Base-by-base conservation (phyloP, 441 rosid genomes). In the Mallotus japonicus region DNA sequence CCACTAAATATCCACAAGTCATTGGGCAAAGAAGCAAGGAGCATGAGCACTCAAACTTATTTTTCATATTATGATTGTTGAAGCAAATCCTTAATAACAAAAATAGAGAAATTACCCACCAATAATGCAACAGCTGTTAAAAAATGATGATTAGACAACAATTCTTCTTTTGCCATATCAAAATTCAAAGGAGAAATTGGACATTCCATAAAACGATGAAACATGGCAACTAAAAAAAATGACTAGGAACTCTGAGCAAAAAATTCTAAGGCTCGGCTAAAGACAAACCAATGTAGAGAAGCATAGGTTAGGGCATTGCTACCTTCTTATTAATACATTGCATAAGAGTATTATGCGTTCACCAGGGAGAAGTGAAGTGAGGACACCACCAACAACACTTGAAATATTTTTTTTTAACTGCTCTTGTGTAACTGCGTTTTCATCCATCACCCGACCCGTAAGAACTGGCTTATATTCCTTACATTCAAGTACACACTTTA, bases 361-460 rank as follows among this genome's bases (percentile, higher is more conserved):
- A 54, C 74, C 82, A 51, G 99, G 95, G 65, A 96, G 84, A 81
- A 93, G 98, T 68, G 98, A 88, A 78, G 82, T 80, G 72, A 96
- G 81, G 76, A 88, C 84, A 68, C 90, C 87, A 76, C 88, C 88
- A 82, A 88, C 90, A 77, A 77, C 84, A 85, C 73, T 81, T 47
- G 97, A 92, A 65, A 91, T 84, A 76, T 87, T 93, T 76, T 92
- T 93, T 88, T 92, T 96, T 90, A 83, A 76, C 88, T 96, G 88
- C 83, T 92, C 99, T 50, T 83, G 57, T 14, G 98, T 85, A 76
- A 82, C 85, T 63, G 84, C 87, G 69, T 77, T 90, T 80, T 87
- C 99, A 83, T 92, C 95, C 86, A 93, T 85, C 77, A 93, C 99
- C 58, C 97, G 92, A 75, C 98, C 99, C 57, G 90, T 89, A 71